These are phyloP conservation scores for Colletotrichum sp. DNA, from an alignment of 2,329 filamentous ascomycete genomes.

Conservation along the genomic window DNA sequence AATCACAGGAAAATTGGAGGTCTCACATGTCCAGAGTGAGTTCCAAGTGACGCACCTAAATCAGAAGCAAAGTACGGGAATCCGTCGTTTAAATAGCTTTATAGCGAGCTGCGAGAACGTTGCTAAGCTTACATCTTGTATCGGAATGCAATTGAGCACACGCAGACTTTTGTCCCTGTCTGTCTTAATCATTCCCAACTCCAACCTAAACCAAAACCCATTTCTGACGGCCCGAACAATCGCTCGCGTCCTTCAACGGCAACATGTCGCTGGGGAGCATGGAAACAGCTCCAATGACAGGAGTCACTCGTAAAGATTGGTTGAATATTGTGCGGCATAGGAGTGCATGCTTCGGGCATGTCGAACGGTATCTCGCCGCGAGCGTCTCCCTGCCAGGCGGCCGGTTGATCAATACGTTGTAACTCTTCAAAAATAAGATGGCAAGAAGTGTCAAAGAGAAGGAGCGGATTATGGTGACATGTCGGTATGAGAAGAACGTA, in stretches of 20 bases:
- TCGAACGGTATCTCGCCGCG: neutral
- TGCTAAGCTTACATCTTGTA: rapidly evolving
- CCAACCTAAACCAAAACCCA: neutral
- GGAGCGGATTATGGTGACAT: neutral
- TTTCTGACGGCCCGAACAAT: neutral
- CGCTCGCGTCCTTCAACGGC: rapidly evolving
- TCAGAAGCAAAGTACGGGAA: rapidly evolving
- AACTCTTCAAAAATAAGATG: neutral
- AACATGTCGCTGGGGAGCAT: neutral
- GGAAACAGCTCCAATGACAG: neutral
- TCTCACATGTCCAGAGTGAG: no score
- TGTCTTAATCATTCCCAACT: neutral
- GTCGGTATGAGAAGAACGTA: neutral
- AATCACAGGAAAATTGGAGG: no score
- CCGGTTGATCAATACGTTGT: neutral
- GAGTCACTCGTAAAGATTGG: neutral
- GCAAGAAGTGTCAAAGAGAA: neutral
- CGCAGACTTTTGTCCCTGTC: rapidly evolving
- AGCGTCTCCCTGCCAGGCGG: neutral
- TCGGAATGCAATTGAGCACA: rapidly evolving
- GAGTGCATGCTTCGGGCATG: rapidly evolving
- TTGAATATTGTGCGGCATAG: neutral
- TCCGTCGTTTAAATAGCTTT: neutral
- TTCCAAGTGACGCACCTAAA: rapidly evolving
- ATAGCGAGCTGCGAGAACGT: neutral